These are phyloP conservation scores for Elaeis oleifera DNA, from an alignment of 202 grass and related monocot species.

Conservation along the genomic window DNA sequence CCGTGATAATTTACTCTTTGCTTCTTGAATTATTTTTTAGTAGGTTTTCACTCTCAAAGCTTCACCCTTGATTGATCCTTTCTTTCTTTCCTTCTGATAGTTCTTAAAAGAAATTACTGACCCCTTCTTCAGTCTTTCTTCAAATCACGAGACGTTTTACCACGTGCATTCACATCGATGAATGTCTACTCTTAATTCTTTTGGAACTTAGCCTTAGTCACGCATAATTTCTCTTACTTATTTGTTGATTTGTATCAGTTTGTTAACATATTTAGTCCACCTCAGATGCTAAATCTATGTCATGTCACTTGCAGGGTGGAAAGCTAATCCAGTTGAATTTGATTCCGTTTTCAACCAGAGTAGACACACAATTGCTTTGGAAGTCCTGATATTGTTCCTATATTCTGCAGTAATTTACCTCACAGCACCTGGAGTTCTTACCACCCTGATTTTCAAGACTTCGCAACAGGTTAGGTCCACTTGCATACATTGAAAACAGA, in stretches of 20 bases:
- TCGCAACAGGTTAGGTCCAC: conserved; percentile 59
- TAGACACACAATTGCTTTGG: conserved; percentile 64
- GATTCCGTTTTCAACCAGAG: conserved; percentile 93
- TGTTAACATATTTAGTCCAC: no score
- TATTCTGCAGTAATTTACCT: conserved; percentile 73
- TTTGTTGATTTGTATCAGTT: no score
- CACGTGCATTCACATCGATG: background rate
- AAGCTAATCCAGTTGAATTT: conserved; percentile 94
- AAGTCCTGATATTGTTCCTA: conserved; percentile 92
- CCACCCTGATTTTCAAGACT: conserved; percentile 84
- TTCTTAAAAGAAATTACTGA: no score
- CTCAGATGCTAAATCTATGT: background rate
- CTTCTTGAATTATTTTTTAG: no score
- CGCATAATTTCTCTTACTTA: background rate
- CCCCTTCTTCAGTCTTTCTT: no score
- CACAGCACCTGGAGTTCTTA: conserved; percentile 79
- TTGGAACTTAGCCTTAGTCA: background rate
- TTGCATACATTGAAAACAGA: background rate
- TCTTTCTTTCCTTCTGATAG: no score
- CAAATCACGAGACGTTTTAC: background rate
- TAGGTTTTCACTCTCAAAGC: no score
- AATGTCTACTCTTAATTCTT: no score
- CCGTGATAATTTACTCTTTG: no score
- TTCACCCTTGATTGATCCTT: no score
- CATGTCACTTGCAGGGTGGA: conserved; percentile 56